Percentiles rank a stretch among this genome's conserved stretches.
Conservation (phyloP, 768 basidiomycete species). For the Tylopilus felleus region DNA sequence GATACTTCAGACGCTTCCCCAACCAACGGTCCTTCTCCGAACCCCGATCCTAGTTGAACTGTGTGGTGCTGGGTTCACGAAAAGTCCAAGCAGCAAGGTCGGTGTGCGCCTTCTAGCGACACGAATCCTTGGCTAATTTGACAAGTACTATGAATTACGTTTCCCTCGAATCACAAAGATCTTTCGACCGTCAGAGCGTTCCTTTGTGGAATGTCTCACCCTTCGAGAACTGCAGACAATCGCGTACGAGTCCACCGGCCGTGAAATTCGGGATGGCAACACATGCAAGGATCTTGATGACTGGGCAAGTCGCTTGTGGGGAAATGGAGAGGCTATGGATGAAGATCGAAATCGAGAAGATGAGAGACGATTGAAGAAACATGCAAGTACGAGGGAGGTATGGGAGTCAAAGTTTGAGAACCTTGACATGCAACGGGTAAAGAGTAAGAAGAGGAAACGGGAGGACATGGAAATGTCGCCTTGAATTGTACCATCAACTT, state of each 20-base stretch:
- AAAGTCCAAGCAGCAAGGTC: slow-evolving; percentile 56
- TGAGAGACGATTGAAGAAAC: slow-evolving; percentile 38
- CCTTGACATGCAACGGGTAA: slow-evolving; percentile 20
- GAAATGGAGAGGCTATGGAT: slow-evolving; percentile 38
- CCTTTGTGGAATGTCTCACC: slow-evolving; percentile 56
- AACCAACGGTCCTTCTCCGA: slow-evolving; percentile 56
- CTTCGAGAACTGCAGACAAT: slow-evolving; percentile 51
- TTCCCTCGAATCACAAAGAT: slow-evolving; percentile 79
- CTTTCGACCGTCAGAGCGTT: slow-evolving; percentile 56
- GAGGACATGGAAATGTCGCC: slow-evolving; percentile 26
- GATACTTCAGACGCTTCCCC: slow-evolving; percentile 43
- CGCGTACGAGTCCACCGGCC: slow-evolving; percentile 53
- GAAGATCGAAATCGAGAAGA: slow-evolving; percentile 17
- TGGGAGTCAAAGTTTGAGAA: slow-evolving; percentile 43
- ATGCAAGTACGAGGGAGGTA: slow-evolving; percentile 31
- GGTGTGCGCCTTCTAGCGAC: slow-evolving; percentile 10
- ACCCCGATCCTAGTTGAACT: slow-evolving; percentile 69
- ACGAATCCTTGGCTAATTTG: neutral
- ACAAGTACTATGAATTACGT: slow-evolving; percentile 77
- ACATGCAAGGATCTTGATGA: slow-evolving; percentile 51
- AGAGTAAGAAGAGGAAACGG: slow-evolving; percentile 19
- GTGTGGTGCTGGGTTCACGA: slow-evolving; percentile 81
- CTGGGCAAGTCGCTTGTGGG: slow-evolving; percentile 39
- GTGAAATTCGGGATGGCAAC: slow-evolving; percentile 36
- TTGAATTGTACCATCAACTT: slow-evolving; percentile 6